A percentile compares a stretch with the other conserved stretches of the same genome.
Evolutionary conservation across 1,284 basidiomycete species (phyloP).

Genomic region (Cutaneotrichosporon sp.): DNA sequence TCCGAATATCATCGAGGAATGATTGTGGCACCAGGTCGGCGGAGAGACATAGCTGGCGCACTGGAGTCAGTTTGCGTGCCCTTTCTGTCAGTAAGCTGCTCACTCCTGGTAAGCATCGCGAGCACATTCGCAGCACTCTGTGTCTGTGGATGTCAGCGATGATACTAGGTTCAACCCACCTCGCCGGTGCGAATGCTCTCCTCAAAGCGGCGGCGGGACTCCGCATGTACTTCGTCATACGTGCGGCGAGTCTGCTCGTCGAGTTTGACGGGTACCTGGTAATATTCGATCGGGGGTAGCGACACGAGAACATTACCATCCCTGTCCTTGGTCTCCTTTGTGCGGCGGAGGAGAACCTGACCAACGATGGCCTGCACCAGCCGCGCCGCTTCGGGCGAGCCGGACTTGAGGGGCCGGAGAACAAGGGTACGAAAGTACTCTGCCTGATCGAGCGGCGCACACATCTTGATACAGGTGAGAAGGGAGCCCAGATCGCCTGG

Average conservation of each 20-base stretch:
- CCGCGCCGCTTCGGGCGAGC: slow-evolving; percentile 61
- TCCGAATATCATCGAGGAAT: slow-evolving; percentile 64
- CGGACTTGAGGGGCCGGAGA: slow-evolving; percentile 65
- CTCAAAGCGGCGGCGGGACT: slow-evolving; percentile 61
- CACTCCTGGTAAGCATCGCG: slow-evolving; percentile 69
- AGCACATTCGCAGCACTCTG: slow-evolving; percentile 58
- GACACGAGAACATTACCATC: slow-evolving; percentile 66
- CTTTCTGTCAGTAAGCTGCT: slow-evolving; percentile 8
- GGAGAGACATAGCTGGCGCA: slow-evolving; percentile 79
- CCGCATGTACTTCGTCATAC: slow-evolving; percentile 68
- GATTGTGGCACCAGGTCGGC: slow-evolving; percentile 68
- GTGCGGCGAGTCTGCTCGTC: slow-evolving; percentile 61
- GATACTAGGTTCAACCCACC: slow-evolving; percentile 20
- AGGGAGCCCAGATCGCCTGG: slow-evolving; percentile 77
- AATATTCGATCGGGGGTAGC: slow-evolving; percentile 62
- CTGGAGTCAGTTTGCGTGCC: slow-evolving; percentile 39
- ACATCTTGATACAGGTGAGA: slow-evolving; percentile 72
- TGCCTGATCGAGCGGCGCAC: slow-evolving; percentile 70
- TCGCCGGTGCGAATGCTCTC: slow-evolving; percentile 52
- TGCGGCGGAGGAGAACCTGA: slow-evolving; percentile 74
- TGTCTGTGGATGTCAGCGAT: background rate
- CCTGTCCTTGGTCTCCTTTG: slow-evolving; percentile 79
- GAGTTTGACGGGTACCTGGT: slow-evolving; percentile 57
- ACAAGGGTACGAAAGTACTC: slow-evolving; percentile 73
- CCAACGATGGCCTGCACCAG: slow-evolving; percentile 78